Evolutionary conservation across 495 filamentous ascomycete genomes (phyloP), one percentile per base, ranked within the genome.

Genomic region (Aspergillus kassunensis): DNA sequence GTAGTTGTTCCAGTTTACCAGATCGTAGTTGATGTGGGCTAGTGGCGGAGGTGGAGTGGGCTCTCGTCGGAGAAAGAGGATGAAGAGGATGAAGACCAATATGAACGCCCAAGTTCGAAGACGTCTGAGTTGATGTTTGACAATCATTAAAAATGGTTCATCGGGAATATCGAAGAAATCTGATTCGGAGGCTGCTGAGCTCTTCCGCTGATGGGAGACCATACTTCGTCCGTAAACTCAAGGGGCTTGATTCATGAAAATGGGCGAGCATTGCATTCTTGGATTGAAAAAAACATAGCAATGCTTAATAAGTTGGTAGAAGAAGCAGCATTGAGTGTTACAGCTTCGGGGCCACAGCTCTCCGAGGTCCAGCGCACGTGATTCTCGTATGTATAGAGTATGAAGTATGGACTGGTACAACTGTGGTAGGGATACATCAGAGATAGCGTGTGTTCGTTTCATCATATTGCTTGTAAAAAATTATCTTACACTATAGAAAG

Each of bases 1-100:
- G 54, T 75, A 86, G 25, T 70, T 73, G 16, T 79, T 77, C 82
- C 83, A 88, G 49, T 86, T 72, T 8, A 76, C 67, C 39, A 55
- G 56, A 44, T 71, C 65, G 49, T 70, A 75, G 39, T 73, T 55
- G 10, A 76, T 63, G 49, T 68, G 72, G 0, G 69, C 55, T 8
- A 67, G 46, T 6, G 53, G 43, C 1, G 56, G 58, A 15, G 66
- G 51, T 21, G 64, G 58, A 6, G 66, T 59, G 5, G 44, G 56
- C 30, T 59, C 52, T 16, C 59, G 61, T 27, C 58, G 59, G 30
- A 55, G 60, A 54, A 65, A 73, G 36, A 71, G 43, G 21, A 71
- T 41, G 33, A 72, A 60, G 13, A 70, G 30, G 16, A 65, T 30
- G 44, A 73, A 36, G 12, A 69, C n/a, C 21, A 60, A 53, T 18